Evolutionary conservation across 202 grass and related monocot genomes (phyloP), one percentile per base, ranked within the genome.

Genomic region (Schoenoplectus triqueter): DNA sequence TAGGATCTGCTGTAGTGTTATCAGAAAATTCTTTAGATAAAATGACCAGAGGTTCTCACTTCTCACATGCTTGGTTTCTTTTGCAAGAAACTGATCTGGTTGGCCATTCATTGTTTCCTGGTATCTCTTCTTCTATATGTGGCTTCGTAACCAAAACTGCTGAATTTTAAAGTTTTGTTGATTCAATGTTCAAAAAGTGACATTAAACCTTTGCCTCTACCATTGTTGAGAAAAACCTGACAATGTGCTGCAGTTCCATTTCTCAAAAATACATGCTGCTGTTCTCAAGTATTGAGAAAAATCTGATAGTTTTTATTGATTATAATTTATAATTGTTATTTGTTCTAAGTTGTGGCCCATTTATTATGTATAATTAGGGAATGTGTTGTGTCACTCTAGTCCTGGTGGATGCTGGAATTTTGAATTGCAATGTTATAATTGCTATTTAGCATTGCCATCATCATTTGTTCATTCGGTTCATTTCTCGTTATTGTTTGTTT

Each of bases 1-100:
- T 31, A 31, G 31, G 31, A 31, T 31, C 31, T 31, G 31, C 31
- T 31, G 31, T 31, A 31, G 31, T 31, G 31, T 31, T 31, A 31
- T 31, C 31, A 31, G 31, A 31, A 31, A 31, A 31, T 69, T 55
- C 10, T 42, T 31, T 55, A 70, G 65, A 83, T 69, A 83, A 83
- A 83, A 42, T 83, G 64, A 56, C 20, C 64, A 70, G 49, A 83
- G 22, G 42, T 69, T 69, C 14, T 31, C 31, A 31, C 31, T 31
- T 31, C 31, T 55, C 49, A 83, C 65, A 68, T 69, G 61, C 45
- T 83, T 9, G 6, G 65, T 31, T 83, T 83, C 21, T 82, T 66
- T 66, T 83, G 11, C 63, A 18, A 54, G 66, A 70, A 69, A 42
- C 66, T 55, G 48, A 71, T 21, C 54, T 83, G 45, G 1, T 71